Conservation (phyloP, 495 filamentous ascomycete species). For the Friedmanniomyces endolithicus region DNA sequence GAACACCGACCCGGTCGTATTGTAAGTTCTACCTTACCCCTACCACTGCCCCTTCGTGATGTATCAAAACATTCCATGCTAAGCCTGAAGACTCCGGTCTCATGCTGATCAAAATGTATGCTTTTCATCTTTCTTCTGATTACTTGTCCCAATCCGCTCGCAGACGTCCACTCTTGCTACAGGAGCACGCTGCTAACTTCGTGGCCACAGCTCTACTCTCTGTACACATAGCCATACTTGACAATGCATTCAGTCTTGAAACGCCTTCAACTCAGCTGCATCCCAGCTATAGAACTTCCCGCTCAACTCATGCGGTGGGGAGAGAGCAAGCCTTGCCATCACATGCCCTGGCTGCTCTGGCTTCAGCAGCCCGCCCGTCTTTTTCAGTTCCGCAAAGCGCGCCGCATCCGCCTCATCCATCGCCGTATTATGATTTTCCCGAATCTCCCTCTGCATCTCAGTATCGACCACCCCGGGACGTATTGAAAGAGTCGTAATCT, state of each 20-base stretch:
- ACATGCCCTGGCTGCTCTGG: conserved; percentile 79
- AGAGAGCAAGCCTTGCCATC: conserved; percentile 62
- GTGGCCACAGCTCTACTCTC: not conserved
- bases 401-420: conserved; percentile 55
- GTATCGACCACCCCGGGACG: conserved; percentile 83
- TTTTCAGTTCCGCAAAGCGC: conserved; percentile 58
- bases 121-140: conserved; percentile 99
- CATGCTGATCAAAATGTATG: conserved; percentile 62
- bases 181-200: not conserved
- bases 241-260: conserved; percentile 35
- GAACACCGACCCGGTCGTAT: too few relatives aligned
- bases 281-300: conserved; percentile 71
- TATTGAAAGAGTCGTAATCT: conserved; percentile 56
- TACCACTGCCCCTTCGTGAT: conserved; percentile 41
- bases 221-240: not conserved
- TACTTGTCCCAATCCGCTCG: not conserved
- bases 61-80: conserved; percentile 76
- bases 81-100: conserved; percentile 60
- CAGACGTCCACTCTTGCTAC: not conserved
- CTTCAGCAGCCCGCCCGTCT: conserved; percentile 54
- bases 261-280: conserved; percentile 48
- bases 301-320: conserved; percentile 51
- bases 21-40: conserved; percentile 23
- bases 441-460: conserved; percentile 77
- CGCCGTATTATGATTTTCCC: conserved; percentile 51